Evolutionary conservation across 169 alveolate genomes (phyloP), one percentile per base, ranked within the genome.

Genomic region (Ichthyophthirius multifiliis): DNA sequence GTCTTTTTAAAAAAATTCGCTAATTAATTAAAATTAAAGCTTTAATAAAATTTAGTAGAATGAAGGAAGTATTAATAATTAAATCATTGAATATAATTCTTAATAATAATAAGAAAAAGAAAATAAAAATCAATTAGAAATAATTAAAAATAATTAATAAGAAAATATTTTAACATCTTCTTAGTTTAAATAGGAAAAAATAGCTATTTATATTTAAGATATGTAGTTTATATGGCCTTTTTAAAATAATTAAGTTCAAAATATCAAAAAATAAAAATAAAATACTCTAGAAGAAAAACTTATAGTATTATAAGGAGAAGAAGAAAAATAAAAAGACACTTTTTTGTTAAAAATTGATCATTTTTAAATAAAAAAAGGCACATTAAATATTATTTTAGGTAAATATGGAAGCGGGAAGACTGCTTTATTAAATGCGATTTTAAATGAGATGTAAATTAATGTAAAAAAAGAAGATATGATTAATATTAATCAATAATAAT

Each of bases 361-460:
- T 2, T 15, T 55, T 3, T 27, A 55, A 76, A 84, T 90, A 3
- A 67, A 76, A 45, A 83, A 83, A 64, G 86, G 88, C 2, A 82
- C 86, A 5, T 64, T 90, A 32, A 86, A 74, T 32, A 75, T 83
- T 48, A 78, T 90, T 16, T 75, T 87, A 37, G 95, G 95, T 1
- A 75, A 84, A 80, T 67, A 87, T 1, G 95, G 95, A 16, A 62
- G 86, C 67, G 95, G 95, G 7, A 90, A 90, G 78, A 78, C 91
- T 13, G 84, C 91, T n/a, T 83, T 90, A 74, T 81, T 86, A 34
- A 76, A 84, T 32, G 89, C 92, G 5, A 85, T 90, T 12, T 45
- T 87, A 62, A 87, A 87, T 80, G 89, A 84, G 63, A 84, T 84
- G 89, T 2, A 55, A 15, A 23, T 1, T 7, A 23, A 23, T 55